Evolutionary conservation across 1,139 yeast genomes (phyloP), one percentile per base, ranked within the genome.

Genomic region (Yamadazyma buinensis): DNA sequence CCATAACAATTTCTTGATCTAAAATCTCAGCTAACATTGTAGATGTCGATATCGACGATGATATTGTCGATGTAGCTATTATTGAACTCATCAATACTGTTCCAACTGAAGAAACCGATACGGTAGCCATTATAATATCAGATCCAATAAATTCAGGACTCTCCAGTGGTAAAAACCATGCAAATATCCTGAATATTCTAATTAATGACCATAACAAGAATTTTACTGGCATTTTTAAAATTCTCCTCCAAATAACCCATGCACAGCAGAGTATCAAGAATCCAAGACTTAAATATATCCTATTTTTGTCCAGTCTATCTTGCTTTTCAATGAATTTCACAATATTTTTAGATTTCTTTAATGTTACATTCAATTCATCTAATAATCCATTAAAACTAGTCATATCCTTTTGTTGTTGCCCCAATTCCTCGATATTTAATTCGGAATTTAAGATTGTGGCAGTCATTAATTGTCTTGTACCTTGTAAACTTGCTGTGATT

Each of bases 251-350:
- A 2, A 81, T 43, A 15, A 83, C 77, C 83, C 85, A 81, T 3
- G 60, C 51, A 42, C 84, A 63, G 24, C 80, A 81, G 2, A 69
- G 43, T 3, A 69, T 60, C 38, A 83, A 67, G 43, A 83, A 78
- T 14, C 76, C 77, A 29, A 82, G 48, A 21, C 85, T 68, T 34
- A 74, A 55, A 43, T 78, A 75, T 49, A 83, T 81, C 37, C 77
- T 61, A 32, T 73, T 63, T 34, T 84, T 67, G 48, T 84, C 92
- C 41, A 70, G 60, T 36, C 69, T 64, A 47, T 84, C 87, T 33
- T 85, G 84, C 48, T 77, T 77, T 47, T 82, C 86, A 36, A 83
- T 75, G 38, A 79, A 72, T 42, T 68, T 66, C 28, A 83, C 84
- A 29, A 83, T 68, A 28, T 69, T 67, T 35, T 64, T 68, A 1